Conservation (phyloP, 495 filamentous ascomycete species). For the Xylaria flabelliformis region DNA sequence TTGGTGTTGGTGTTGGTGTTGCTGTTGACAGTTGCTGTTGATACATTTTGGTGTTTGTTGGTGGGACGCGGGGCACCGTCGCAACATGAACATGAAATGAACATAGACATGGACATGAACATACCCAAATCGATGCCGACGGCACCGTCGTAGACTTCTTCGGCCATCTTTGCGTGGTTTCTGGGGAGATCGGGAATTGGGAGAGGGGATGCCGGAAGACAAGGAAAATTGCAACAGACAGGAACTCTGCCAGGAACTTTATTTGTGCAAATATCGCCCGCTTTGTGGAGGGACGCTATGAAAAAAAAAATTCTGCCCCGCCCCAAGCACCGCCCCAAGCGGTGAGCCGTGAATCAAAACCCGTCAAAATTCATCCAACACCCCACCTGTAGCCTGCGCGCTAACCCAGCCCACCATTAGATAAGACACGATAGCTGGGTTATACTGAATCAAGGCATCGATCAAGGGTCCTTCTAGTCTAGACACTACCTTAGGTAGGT, state of each 20-base stretch:
- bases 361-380: conserved; percentile 1
- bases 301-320: conserved; percentile 35
- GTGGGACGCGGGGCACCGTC: conserved; percentile 16
- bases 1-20: too few relatives aligned
- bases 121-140: conserved; percentile 99
- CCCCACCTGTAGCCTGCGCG: conserved; percentile 21
- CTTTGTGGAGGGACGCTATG: conserved; percentile 25
- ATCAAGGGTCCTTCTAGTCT: conserved; percentile 6
- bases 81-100: background rate
- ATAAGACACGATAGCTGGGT: conserved; percentile 17
- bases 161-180: conserved; percentile 68
- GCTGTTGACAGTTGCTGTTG: too few relatives aligned
- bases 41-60: background rate
- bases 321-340: conserved; percentile 21
- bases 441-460: conserved; percentile 18
- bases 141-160: conserved; percentile 98
- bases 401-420: conserved; percentile 14
- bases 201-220: conserved; percentile 30
- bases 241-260: conserved; percentile 25
- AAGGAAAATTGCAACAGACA: conserved; percentile 29
- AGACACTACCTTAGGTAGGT: too few relatives aligned
- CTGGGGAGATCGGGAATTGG: conserved; percentile 32
- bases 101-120: conserved; percentile 34
- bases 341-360: conserved; percentile 27
- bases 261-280: conserved; percentile 32